Evolutionary conservation across 2,329 filamentous ascomycete genomes (phyloP).

Genomic region (Colletotrichum neosansevieriae): DNA sequence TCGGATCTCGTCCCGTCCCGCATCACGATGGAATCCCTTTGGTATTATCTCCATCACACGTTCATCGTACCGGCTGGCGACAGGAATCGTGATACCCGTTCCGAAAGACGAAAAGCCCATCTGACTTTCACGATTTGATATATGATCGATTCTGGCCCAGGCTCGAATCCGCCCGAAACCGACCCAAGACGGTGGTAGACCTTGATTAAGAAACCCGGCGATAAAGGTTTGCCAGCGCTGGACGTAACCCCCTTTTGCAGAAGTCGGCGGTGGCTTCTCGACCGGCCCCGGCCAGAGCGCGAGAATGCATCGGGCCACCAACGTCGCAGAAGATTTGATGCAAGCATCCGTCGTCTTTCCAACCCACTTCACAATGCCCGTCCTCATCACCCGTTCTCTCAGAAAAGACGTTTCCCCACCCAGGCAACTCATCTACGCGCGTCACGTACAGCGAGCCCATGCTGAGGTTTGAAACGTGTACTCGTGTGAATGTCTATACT

Average conservation of each 20-base stretch:
- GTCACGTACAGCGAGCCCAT: neutral
- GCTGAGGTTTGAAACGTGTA: neutral
- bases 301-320: no score
- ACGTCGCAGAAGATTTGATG: neutral
- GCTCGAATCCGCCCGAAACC: no score
- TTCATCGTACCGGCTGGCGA: neutral
- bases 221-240: no score
- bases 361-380: neutral
- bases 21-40: neutral
- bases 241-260: no score
- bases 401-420: no score
- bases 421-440: neutral
- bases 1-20: constrained; percentile 10
- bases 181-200: no score
- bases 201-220: neutral
- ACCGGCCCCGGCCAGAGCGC: no score
- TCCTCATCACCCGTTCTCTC: no score
- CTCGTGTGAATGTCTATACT: constrained; percentile 20
- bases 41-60: neutral
- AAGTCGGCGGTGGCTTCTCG: no score
- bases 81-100: neutral
- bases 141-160: no score
- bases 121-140: no score
- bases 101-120: no score
- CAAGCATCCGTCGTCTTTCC: neutral